These are phyloP conservation scores for Orbilia javanica DNA, from an alignment of 2,329 filamentous ascomycete genomes.

Conservation along the genomic window DNA sequence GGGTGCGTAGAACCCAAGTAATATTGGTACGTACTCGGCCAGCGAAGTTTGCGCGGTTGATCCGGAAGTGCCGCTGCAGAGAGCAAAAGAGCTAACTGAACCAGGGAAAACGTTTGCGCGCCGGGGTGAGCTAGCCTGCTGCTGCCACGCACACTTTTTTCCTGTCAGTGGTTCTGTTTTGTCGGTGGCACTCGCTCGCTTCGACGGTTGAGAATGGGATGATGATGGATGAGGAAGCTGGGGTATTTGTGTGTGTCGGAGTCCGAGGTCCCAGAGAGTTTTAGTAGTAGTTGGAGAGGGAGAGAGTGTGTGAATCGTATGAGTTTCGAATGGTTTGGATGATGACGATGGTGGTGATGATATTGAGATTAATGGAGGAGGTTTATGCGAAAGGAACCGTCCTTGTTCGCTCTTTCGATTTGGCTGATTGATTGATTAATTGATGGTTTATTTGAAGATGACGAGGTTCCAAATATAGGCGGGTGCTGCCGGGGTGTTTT, in stretches of 20 bases:
- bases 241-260: not conserved
- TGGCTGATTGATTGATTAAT: not conserved
- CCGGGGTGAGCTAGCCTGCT: not conserved
- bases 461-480: slow-evolving; percentile 14
- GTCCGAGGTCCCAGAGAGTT: not conserved
- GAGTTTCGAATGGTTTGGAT: not conserved
- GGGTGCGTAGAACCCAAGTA: too few species aligned
- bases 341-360: not conserved
- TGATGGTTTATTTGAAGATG: slow-evolving; percentile 1
- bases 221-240: slow-evolving; percentile 16
- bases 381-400: too few species aligned
- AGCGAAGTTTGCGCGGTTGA: slow-evolving; percentile 27
- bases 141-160: slow-evolving; percentile 15
- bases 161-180: too few species aligned
- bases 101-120: slow-evolving; percentile 9
- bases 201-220: slow-evolving; percentile 4
- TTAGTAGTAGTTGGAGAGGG: not conserved
- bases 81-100: not conserved
- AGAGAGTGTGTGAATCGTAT: too few species aligned
- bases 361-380: not conserved
- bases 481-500: not conserved
- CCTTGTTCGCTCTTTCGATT: not conserved
- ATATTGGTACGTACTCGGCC: not conserved
- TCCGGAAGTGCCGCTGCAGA: slow-evolving; percentile 41
- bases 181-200: too few species aligned